phyloP scores from a whole-genome alignment of 495 filamentous ascomycete genomes.

The Cercophora samala region DNA sequence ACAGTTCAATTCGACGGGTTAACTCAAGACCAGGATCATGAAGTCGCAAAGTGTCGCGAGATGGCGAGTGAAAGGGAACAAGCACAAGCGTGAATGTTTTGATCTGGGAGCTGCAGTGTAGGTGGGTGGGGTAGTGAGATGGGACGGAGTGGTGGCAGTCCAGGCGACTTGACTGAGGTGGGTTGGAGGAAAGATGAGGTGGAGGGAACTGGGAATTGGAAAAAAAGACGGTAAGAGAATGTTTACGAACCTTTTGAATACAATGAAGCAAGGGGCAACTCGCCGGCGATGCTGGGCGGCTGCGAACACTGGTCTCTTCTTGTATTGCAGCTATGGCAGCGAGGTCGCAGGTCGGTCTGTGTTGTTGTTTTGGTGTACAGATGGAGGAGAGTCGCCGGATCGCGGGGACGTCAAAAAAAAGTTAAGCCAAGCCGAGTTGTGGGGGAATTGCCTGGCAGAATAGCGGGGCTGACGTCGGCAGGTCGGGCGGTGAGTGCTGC shows the following conservation, averaged over 20 bases:
- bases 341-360: background rate
- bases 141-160: background rate
- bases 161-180: background rate
- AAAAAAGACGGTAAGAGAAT: background rate
- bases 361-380: background rate
- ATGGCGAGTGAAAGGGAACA: too few relatives aligned
- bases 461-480: slow-evolving; percentile 11
- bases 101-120: background rate
- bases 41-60: background rate
- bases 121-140: background rate
- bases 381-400: background rate
- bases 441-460: slow-evolving; percentile 15
- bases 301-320: background rate
- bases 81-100: background rate
- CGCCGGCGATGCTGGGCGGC: background rate
- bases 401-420: slow-evolving; percentile 5
- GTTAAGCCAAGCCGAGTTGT: background rate
- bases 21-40: background rate
- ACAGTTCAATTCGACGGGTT: background rate
- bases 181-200: background rate
- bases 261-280: background rate
- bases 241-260: background rate
- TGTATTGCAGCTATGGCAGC: slow-evolving; percentile 12
- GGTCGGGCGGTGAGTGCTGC: background rate
- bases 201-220: background rate